Conservation (phyloP, 2,329 filamentous ascomycete species). For the Venturiaceae sp. region DNA sequence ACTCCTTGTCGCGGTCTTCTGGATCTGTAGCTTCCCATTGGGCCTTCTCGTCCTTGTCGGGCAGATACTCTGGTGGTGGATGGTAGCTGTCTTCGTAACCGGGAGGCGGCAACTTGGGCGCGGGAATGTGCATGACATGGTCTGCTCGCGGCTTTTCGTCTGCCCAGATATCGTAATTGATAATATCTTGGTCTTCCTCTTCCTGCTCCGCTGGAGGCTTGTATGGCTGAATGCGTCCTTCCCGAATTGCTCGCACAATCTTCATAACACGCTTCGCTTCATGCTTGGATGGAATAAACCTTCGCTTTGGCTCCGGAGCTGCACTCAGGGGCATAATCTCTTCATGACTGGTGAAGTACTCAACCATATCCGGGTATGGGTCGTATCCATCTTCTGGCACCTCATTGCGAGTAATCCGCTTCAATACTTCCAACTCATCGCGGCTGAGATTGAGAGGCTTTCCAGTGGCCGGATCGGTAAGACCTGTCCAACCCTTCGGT, state of each 20-base stretch:
- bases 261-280: slow-evolving; percentile 96
- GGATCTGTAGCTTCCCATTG: slow-evolving; percentile 79
- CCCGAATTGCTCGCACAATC: slow-evolving; percentile 87
- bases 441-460: slow-evolving; percentile 81
- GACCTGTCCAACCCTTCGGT: slow-evolving; percentile 92
- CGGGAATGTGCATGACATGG: slow-evolving; percentile 89
- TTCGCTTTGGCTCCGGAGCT: slow-evolving; percentile 89
- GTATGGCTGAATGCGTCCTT: slow-evolving; percentile 89
- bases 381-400: slow-evolving; percentile 81
- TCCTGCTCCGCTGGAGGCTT: slow-evolving; percentile 66
- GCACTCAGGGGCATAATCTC: slow-evolving; percentile 93
- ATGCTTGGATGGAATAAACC: slow-evolving; percentile 93
- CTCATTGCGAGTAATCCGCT: slow-evolving; percentile 82
- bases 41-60: slow-evolving; percentile 72
- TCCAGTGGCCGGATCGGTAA: slow-evolving; percentile 89
- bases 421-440: slow-evolving; percentile 81
- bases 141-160: slow-evolving; percentile 76
- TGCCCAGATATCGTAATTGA: slow-evolving; percentile 87
- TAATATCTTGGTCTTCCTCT: slow-evolving; percentile 60
- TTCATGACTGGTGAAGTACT: slow-evolving; percentile 84
- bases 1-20: slow-evolving; percentile 85
- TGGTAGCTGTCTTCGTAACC: slow-evolving; percentile 96
- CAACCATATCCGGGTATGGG: slow-evolving; percentile 84
- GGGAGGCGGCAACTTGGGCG: slow-evolving; percentile 85
- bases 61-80: slow-evolving; percentile 88